These are phyloP conservation scores for Globisporangium abappressorium DNA, from an alignment of 352 stramenopile species.

Conservation along the genomic window DNA sequence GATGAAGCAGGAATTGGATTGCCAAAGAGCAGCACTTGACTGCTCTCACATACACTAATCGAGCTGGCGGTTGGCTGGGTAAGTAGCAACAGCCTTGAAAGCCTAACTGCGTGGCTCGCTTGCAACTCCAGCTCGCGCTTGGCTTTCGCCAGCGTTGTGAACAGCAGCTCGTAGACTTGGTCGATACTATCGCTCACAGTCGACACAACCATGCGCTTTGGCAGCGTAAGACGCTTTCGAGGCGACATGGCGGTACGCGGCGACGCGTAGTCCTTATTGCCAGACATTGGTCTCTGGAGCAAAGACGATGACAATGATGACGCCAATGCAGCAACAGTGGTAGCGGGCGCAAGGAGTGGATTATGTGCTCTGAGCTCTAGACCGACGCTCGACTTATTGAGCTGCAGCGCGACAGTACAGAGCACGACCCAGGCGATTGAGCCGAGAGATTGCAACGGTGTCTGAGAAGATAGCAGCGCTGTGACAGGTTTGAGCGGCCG, in stretches of 20 bases:
- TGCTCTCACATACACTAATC: background rate
- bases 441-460: slow-evolving; percentile 21
- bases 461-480: slow-evolving; percentile 25
- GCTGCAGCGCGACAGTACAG: slow-evolving; percentile 29
- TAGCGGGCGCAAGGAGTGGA: background rate
- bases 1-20: slow-evolving; percentile 9
- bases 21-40: slow-evolving; percentile 3
- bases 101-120: background rate
- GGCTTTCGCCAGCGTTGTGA: slow-evolving; percentile 25
- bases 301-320: background rate
- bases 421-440: slow-evolving; percentile 35
- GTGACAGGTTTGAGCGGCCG: slow-evolving; percentile 20
- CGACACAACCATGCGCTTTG: slow-evolving; percentile 34
- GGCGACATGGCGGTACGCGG: slow-evolving; percentile 32
- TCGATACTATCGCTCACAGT: slow-evolving; percentile 43
- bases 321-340: background rate
- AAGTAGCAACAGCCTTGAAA: background rate
- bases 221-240: slow-evolving; percentile 44
- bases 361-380: background rate
- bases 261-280: slow-evolving; percentile 21
- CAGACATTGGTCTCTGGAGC: background rate
- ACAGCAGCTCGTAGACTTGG: slow-evolving; percentile 37
- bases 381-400: slow-evolving; percentile 20
- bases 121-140: slow-evolving; percentile 17
- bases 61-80: background rate